A percentile compares a stretch with the other conserved stretches of the same genome.
phyloP scores from a whole-genome alignment of 2,329 filamentous ascomycete species.

The Colletotrichum salicis region DNA sequence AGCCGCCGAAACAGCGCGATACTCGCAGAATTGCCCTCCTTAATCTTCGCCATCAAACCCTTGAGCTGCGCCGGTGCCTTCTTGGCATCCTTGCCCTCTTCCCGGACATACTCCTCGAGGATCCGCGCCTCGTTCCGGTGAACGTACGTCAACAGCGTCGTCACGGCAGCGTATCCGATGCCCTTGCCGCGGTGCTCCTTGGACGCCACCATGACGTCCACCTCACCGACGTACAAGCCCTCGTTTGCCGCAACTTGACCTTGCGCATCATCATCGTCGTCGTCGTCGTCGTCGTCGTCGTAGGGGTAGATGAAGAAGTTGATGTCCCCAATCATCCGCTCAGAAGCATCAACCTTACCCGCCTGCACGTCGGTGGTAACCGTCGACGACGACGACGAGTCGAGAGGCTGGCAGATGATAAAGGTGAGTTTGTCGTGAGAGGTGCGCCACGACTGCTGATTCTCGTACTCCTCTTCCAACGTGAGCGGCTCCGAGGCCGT shows the following conservation, averaged over 20 bases:
- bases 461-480: slow-evolving; percentile 84
- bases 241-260: slow-evolving; percentile 12
- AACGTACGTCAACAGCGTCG: slow-evolving; percentile 78
- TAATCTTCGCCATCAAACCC: slow-evolving; percentile 68
- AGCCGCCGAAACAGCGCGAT: slow-evolving; percentile 62
- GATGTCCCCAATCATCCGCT: slow-evolving; percentile 76
- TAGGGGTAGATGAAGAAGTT: slow-evolving; percentile 80
- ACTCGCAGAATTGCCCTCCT: slow-evolving; percentile 64
- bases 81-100: slow-evolving; percentile 27
- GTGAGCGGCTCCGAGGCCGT: slow-evolving; percentile 89
- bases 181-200: slow-evolving; percentile 68
- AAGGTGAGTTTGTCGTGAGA: slow-evolving; percentile 92
- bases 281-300: slow-evolving; percentile 60
- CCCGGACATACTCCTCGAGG: slow-evolving; percentile 55
- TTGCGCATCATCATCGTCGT: slow-evolving; percentile 50
- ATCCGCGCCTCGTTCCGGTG: slow-evolving; percentile 62
- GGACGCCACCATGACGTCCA: slow-evolving; percentile 88
- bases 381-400: slow-evolving; percentile 2
- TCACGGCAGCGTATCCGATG: slow-evolving; percentile 72
- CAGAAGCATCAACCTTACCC: slow-evolving; percentile 62
- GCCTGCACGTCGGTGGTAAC: slow-evolving; percentile 39
- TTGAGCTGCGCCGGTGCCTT: slow-evolving; percentile 46
- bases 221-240: slow-evolving; percentile 68
- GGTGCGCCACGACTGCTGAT: slow-evolving; percentile 87
- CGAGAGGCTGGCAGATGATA: slow-evolving; percentile 74